Evolutionary conservation across 192 early-diverging fungal genomes (phyloP).

Genomic region (Dimargaris cristalligena): DNA sequence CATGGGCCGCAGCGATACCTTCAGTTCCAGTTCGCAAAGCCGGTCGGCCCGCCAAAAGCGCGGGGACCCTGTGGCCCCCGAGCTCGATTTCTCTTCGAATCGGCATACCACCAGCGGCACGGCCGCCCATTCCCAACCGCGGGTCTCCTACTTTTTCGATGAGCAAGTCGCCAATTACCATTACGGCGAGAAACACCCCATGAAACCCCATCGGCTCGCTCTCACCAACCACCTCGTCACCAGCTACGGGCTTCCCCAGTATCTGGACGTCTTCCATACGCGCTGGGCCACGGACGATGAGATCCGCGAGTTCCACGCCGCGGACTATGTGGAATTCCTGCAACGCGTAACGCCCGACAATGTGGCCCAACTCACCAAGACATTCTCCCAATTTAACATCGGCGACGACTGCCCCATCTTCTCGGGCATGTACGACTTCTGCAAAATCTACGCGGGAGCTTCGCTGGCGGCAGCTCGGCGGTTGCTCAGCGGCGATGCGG

Average conservation of each 20-base stretch:
- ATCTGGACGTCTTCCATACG: conserved; percentile 78
- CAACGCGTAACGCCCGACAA: conserved; percentile 66
- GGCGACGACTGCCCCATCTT: conserved; percentile 98
- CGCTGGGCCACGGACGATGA: conserved; percentile 73
- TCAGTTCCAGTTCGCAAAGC: too few species aligned
- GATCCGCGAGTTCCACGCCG: conserved; percentile 84
- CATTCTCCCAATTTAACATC: conserved; percentile 66
- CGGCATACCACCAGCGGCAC: too few species aligned
- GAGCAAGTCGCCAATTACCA: conserved; percentile 7
- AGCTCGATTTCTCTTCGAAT: too few species aligned
- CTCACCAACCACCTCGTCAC: conserved; percentile 88
- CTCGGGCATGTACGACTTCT: conserved; percentile 94
- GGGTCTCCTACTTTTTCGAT: neutral
- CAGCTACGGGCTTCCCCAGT: conserved; percentile 80
- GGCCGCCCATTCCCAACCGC: too few species aligned
- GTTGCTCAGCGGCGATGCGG: conserved; percentile 56
- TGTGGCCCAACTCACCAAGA: conserved; percentile 26
- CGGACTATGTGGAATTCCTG: conserved; percentile 93
- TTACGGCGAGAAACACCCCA: conserved; percentile 33
- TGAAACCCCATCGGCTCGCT: conserved; percentile 87
- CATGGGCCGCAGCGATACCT: too few species aligned
- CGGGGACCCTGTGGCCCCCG: too few species aligned
- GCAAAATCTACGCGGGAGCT: conserved; percentile 79
- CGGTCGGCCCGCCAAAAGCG: too few species aligned
- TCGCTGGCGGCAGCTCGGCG: conserved; percentile 83